Evolutionary conservation across 352 stramenopile species (phyloP).

Genomic region (Halophytophthora batemanensis): DNA sequence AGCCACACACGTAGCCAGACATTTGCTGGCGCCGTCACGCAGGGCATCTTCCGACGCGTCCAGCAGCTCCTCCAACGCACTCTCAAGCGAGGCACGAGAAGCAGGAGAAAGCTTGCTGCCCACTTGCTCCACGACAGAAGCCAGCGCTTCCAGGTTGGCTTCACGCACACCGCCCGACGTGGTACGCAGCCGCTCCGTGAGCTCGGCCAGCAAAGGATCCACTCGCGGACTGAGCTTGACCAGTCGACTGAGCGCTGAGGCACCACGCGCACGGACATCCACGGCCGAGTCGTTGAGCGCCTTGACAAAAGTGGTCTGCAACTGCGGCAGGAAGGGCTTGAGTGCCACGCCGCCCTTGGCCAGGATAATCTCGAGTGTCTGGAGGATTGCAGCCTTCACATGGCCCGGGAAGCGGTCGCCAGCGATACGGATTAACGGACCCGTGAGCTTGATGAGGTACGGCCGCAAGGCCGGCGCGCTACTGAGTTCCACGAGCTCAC

Average conservation of each 20-base stretch:
- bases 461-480: slow-evolving; percentile 86
- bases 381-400: slow-evolving; percentile 98
- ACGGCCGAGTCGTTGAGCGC: slow-evolving; percentile 96
- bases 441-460: slow-evolving; percentile 97
- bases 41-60: slow-evolving; percentile 61
- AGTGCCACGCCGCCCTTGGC: slow-evolving; percentile 95
- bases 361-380: slow-evolving; percentile 96
- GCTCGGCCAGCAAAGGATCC: slow-evolving; percentile 95
- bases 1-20: slow-evolving; percentile 54
- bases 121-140: slow-evolving; percentile 58
- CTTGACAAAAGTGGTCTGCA: slow-evolving; percentile 99
- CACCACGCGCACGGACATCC: slow-evolving; percentile 90
- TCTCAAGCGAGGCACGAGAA: slow-evolving; percentile 46
- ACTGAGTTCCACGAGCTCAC: slow-evolving; percentile 96
- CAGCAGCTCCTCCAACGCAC: slow-evolving; percentile 64
- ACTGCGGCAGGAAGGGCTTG: slow-evolving; percentile 99
- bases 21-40: slow-evolving; percentile 65
- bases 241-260: slow-evolving; percentile 90
- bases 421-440: slow-evolving; percentile 98
- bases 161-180: slow-evolving; percentile 72
- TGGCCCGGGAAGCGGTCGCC: slow-evolving; percentile 97
- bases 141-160: slow-evolving; percentile 71
- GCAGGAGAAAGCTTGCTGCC: slow-evolving; percentile 67
- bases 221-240: slow-evolving; percentile 94
- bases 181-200: slow-evolving; percentile 79